Evolutionary conservation across 2,329 filamentous ascomycete genomes (phyloP), one percentile per base, ranked within the genome.

Genomic region (Calonectria crousiana): DNA sequence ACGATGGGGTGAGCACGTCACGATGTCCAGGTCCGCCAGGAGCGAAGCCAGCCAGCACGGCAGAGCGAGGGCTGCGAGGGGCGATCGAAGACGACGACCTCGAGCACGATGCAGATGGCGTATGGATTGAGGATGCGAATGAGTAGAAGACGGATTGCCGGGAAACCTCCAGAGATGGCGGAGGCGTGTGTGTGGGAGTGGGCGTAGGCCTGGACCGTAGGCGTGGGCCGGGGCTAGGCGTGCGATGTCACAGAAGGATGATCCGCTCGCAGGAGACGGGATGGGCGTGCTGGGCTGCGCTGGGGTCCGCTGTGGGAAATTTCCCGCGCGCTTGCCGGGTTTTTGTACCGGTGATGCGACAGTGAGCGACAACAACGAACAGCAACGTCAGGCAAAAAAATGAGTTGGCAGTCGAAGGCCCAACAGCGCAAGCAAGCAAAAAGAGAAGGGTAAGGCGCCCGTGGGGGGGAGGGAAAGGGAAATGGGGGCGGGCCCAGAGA

Each of bases 1-100:
- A 80, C 73, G 79, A 80, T 78, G 78, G 78, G 77, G 76, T 79
- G 75, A 79, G 79, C 79, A 80, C 78, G 79, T 79, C 78, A 79
- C 78, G 73, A 75, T 75, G 78, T 78, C 77, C 70, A 77, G 77
- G 78, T 78, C 76, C 73, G 71, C 75, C 65, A 65, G 74, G 70
- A 75, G 74, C 74, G 69, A 75, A 69, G 73, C 73, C 75, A 74
- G 72, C 64, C 72, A 74, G 74, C 62, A 79, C 70, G 72, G 65
- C 68, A 65, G 73, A 62, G 66, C 66, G 74, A 66, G 69, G 74
- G 74, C 68, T 67, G 72, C 68, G 74, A 69, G 69, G 75, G 77
- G 77, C 69, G 71, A 67, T 52, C 65, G 60, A 71, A 73, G 73
- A 75, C 56, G 73, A 78, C 58, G 76, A 71, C 74, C 76, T 77